Evolutionary conservation across 768 basidiomycete species (phyloP), one percentile per base, ranked within the genome.

Genomic region (Boletus coccyginus): DNA sequence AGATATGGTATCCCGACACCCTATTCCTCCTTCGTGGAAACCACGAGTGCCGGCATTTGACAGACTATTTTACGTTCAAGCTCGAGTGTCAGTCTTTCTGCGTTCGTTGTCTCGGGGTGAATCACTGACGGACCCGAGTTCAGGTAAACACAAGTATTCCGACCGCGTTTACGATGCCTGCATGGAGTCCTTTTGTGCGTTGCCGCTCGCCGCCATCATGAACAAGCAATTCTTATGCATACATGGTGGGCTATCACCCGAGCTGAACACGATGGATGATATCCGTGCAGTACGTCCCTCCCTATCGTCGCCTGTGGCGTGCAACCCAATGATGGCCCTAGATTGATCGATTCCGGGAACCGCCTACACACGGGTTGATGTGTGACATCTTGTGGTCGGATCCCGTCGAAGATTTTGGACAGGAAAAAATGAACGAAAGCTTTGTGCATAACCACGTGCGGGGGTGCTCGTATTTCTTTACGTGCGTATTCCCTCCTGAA

Each of bases 141-240:
- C 67, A 97, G 94, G 94, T 79, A 96, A 96, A 75, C 97, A 98
- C 78, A 98, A 98, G 77, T 99, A 99, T 74, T 94, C 93, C 9
- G 96, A 98, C 63, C 85, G 86, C 27, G 83, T 99, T 58, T 99
- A 99, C 71, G 94, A 99, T 58, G 94, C 93, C 29, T 94, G 92
- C 81, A 96, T 98, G 94, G 92, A 97, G 31, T 92, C 92, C 0
- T 98, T 99, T 78, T 98, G 95, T 69, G 81, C 90, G 0, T 82
- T 99, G 1, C 97, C 97, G 3, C 82, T 99, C 10, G 96, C 96
- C 1, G 97, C 97, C 33, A 73, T 99, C 67, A 98, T 98, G 96
- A 99, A 99, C 79, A 98, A 98, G 70, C 97, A 98, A 73, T 99
- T 99, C 74, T 78, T 98, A 48, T 99, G 96, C 73, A 97, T 98